Conservation (phyloP, 1,139 yeast genomes). For the Ashbya aceris region DNA sequence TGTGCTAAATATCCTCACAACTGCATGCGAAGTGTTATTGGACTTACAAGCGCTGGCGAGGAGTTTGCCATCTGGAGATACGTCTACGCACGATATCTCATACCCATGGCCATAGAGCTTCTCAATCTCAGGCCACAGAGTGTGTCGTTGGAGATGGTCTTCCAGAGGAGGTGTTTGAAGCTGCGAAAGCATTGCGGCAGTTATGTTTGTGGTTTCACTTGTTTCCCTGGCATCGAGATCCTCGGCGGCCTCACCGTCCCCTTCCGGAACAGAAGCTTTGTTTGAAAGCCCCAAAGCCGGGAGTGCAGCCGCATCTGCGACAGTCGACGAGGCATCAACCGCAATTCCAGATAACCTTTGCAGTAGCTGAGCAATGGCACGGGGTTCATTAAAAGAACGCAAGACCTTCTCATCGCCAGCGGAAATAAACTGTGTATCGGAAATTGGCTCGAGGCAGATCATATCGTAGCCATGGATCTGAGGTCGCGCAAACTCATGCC, state of each 20-base stretch:
- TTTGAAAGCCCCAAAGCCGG: conserved; percentile 94
- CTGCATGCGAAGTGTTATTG: conserved; percentile 77
- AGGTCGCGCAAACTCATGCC: conserved; percentile 94
- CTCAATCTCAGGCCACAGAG: conserved; percentile 91
- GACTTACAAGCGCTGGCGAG: conserved; percentile 92
- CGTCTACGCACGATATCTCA: conserved; percentile 75
- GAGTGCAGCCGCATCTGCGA: conserved; percentile 69
- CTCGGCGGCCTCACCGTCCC: conserved; percentile 33
- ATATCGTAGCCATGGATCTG: conserved; percentile 98
- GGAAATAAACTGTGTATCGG: conserved; percentile 62
- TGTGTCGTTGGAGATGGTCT: conserved; percentile 81
- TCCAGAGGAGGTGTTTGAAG: conserved; percentile 66
- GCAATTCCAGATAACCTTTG: conserved; percentile 44
- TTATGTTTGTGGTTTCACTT: conserved; percentile 34
- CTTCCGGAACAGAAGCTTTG: conserved; percentile 58
- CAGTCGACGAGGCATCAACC: conserved; percentile 18
- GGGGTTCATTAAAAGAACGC: conserved; percentile 86
- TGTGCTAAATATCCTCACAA: conserved; percentile 63
- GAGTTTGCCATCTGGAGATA: conserved; percentile 52
- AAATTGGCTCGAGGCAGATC: conserved; percentile 66
- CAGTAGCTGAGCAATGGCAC: conserved; percentile 58
- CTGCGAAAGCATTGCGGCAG: conserved; percentile 34
- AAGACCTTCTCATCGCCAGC: conserved; percentile 95
- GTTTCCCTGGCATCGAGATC: conserved; percentile 34
- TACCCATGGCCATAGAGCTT: conserved; percentile 96